Conservation (phyloP, 257 asterid species). For the Echium plantagineum region DNA sequence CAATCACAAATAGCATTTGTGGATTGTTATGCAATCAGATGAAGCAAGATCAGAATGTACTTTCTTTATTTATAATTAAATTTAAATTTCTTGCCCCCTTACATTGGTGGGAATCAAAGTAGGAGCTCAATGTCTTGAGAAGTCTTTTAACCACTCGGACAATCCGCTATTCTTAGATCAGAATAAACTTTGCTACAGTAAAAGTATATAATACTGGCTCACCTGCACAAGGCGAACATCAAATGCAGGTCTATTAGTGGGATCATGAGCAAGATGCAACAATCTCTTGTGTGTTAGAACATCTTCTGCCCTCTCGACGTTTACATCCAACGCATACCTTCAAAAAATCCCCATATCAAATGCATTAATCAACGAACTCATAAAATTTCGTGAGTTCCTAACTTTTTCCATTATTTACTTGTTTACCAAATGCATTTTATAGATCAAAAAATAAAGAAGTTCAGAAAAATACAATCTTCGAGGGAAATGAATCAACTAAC, state of each 20-base stretch:
- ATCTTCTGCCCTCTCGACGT: slow-evolving; percentile 89
- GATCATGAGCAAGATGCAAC: slow-evolving; percentile 77
- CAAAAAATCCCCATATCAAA: slow-evolving; percentile 12
- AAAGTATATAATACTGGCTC: slow-evolving; percentile 5
- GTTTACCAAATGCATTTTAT: neutral
- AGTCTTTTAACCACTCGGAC: no score
- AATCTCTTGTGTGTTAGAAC: slow-evolving; percentile 80
- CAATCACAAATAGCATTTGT: no score
- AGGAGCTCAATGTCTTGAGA: no score
- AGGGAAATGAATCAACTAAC: no score
- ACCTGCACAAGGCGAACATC: slow-evolving; percentile 99
- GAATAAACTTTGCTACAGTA: neutral
- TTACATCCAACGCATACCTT: slow-evolving; percentile 97
- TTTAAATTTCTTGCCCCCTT: no score
- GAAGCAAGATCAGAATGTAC: no score
- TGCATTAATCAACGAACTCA: slow-evolving; percentile 14
- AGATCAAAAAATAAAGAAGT: no score
- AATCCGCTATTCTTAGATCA: no score
- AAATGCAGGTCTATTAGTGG: slow-evolving; percentile 77
- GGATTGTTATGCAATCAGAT: neutral
- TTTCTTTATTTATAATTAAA: no score
- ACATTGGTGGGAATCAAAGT: no score
- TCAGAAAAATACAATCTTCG: neutral
- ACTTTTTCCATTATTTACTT: neutral
- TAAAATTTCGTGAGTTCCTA: neutral